Evolutionary conservation across 805 yeast species (phyloP).

Genomic region (Yarrowia sp.): DNA sequence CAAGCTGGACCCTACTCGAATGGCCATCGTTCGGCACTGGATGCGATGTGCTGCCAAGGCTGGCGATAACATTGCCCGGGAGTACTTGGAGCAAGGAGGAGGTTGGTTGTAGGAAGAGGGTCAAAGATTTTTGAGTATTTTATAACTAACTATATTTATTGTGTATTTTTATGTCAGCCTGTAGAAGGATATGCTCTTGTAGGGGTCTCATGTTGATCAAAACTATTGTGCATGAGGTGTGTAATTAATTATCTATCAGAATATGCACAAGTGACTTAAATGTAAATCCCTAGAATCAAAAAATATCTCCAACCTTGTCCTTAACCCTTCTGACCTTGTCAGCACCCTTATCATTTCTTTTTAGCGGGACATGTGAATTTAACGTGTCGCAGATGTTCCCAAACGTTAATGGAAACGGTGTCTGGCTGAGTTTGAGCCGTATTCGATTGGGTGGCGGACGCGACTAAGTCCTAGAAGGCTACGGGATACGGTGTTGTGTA

Average conservation of each 20-base stretch:
- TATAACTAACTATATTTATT: constrained; percentile 13
- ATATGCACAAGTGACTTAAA: constrained; percentile 9
- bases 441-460: not conserved
- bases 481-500: not conserved
- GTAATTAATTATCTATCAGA: not conserved
- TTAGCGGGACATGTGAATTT: not conserved
- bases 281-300: not conserved
- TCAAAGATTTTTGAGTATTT: not conserved
- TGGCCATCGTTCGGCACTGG: constrained; percentile 36
- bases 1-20: constrained; percentile 34
- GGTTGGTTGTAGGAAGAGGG: not conserved
- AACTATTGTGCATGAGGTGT: no score
- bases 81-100: constrained; percentile 31
- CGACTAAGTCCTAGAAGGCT: not conserved
- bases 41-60: constrained; percentile 32
- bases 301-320: not conserved
- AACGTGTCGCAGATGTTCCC: not conserved
- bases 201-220: no score
- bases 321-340: not conserved
- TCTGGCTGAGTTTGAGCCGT: not conserved
- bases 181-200: no score
- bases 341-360: not conserved
- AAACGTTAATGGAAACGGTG: not conserved
- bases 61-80: constrained; percentile 35
- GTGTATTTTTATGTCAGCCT: not conserved